Evolutionary conservation across 1,284 basidiomycete species (phyloP).

Genomic region (Cryptococcus sp.): DNA sequence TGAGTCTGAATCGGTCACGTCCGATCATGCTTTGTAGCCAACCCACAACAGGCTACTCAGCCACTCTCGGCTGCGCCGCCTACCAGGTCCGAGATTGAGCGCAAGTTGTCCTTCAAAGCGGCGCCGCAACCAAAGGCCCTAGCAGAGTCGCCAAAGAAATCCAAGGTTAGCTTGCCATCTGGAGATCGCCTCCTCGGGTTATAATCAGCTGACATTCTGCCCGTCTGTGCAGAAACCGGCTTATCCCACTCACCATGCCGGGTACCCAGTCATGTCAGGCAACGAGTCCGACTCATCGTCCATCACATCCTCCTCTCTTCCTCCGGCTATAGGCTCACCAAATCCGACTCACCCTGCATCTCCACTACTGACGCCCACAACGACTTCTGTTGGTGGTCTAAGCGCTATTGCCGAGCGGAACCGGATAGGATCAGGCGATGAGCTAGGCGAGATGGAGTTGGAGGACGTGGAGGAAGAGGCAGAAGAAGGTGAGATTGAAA

Average conservation of each 20-base stretch:
- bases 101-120: slow-evolving; percentile 76
- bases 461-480: slow-evolving; percentile 69
- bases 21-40: background rate
- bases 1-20: background rate
- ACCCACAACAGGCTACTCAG: slow-evolving; percentile 1
- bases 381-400: slow-evolving; percentile 27
- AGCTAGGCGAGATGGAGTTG: slow-evolving; percentile 63
- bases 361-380: slow-evolving; percentile 30
- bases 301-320: slow-evolving; percentile 57
- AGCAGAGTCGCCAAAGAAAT: slow-evolving; percentile 11
- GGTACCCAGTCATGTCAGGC: slow-evolving; percentile 57
- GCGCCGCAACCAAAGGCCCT: slow-evolving; percentile 22
- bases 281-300: slow-evolving; percentile 86
- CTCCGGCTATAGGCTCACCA: slow-evolving; percentile 40
- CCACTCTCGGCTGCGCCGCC: slow-evolving; percentile 64
- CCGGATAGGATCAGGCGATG: slow-evolving; percentile 15
- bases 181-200: no score
- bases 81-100: slow-evolving; percentile 78
- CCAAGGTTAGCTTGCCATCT: background rate
- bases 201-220: background rate
- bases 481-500: slow-evolving; percentile 56
- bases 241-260: slow-evolving; percentile 11
- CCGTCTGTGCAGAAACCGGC: slow-evolving; percentile 16
- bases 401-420: slow-evolving; percentile 38
- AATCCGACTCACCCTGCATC: slow-evolving; percentile 17